phyloP scores from a whole-genome alignment of 768 basidiomycete genomes.

The Hydnum rufescens region DNA sequence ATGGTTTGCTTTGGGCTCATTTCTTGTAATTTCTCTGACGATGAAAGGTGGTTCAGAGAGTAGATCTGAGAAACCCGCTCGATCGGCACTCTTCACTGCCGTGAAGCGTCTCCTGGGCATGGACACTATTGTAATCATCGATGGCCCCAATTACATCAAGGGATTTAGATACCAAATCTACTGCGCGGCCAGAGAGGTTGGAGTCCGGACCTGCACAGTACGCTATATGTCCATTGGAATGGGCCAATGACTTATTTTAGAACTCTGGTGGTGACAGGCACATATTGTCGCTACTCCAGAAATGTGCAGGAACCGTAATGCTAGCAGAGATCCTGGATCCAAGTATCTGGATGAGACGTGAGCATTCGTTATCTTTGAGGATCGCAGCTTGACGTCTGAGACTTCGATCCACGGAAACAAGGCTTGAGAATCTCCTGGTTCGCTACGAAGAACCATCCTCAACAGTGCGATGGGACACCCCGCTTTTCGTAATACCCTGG shows the following conservation, averaged over 20 bases:
- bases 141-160: conserved; percentile 93
- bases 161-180: conserved; percentile 97
- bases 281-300: conserved; percentile 59
- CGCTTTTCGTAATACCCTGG: conserved; percentile 71
- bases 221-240: too few species aligned
- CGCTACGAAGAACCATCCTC: conserved; percentile 94
- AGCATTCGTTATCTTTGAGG: conserved; percentile 13
- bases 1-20: conserved; percentile 28
- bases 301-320: conserved; percentile 62
- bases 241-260: not conserved
- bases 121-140: conserved; percentile 71
- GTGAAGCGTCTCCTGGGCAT: conserved; percentile 51
- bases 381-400: conserved; percentile 1
- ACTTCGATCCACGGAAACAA: conserved; percentile 17
- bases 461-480: conserved; percentile 98
- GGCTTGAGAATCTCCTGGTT: conserved; percentile 69
- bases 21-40: not conserved
- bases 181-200: conserved; percentile 79
- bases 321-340: conserved; percentile 24
- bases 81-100: conserved; percentile 65
- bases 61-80: conserved; percentile 70
- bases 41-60: conserved; percentile 29
- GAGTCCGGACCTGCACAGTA: conserved; percentile 74
- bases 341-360: conserved; percentile 59
- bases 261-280: conserved; percentile 27